Evolutionary conservation across 768 basidiomycete species (phyloP).

Genomic region (Calocybe cyanea): DNA sequence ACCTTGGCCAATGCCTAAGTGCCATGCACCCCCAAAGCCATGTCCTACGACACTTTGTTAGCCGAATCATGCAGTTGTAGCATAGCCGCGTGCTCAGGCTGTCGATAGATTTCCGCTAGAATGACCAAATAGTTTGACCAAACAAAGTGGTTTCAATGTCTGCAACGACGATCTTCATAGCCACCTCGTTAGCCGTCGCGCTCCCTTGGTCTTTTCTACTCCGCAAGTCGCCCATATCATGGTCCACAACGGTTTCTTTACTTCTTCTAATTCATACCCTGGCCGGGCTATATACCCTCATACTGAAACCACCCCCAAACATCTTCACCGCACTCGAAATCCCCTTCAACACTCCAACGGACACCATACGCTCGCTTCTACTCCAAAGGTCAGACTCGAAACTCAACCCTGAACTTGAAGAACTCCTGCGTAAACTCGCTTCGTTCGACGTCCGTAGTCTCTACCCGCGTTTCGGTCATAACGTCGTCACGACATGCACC

Average conservation of each 20-base stretch:
- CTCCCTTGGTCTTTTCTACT: slow-evolving; percentile 18
- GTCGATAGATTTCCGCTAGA: too few relatives aligned
- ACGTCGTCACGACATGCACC: slow-evolving; percentile 57
- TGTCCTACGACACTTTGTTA: too few relatives aligned
- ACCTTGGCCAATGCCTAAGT: too few relatives aligned
- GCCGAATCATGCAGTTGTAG: too few relatives aligned
- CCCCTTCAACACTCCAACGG: slow-evolving; percentile 51
- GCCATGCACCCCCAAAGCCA: too few relatives aligned
- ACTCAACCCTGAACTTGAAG: slow-evolving; percentile 46
- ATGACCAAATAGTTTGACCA: too few relatives aligned
- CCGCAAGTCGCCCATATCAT: slow-evolving; percentile 11
- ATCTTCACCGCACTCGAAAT: slow-evolving; percentile 54
- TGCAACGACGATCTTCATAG: slow-evolving; percentile 13
- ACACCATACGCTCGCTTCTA: slow-evolving; percentile 46
- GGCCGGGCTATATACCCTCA: slow-evolving; percentile 41
- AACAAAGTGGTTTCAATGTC: slow-evolving; percentile 7
- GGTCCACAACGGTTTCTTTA: slow-evolving; percentile 27
- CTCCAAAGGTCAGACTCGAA: slow-evolving; percentile 33
- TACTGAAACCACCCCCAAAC: slow-evolving; percentile 53
- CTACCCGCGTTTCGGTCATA: slow-evolving; percentile 70
- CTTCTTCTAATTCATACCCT: slow-evolving; percentile 49
- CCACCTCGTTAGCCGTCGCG: slow-evolving; percentile 14
- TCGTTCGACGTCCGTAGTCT: slow-evolving; percentile 53
- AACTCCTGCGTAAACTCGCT: slow-evolving; percentile 50
- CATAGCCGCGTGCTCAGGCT: too few relatives aligned